These are phyloP conservation scores for Chalciporus pseudorubinellus DNA, from an alignment of 768 basidiomycete genomes.

Conservation along the genomic window DNA sequence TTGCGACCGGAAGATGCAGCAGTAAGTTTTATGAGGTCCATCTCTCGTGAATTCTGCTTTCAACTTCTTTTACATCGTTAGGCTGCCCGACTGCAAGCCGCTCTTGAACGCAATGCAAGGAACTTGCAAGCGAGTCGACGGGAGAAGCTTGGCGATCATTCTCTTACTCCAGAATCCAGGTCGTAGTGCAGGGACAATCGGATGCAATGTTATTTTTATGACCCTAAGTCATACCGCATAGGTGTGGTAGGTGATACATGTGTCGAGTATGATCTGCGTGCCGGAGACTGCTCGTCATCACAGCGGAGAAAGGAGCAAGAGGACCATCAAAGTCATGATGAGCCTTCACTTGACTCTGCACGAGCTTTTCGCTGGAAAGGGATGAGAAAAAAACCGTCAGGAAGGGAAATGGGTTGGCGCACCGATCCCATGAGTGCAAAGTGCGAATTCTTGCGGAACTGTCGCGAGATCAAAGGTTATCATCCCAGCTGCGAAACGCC, in stretches of 20 bases:
- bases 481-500: neutral
- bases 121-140: constrained; percentile 28
- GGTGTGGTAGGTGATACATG: constrained; percentile 23
- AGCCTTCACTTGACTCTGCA: constrained; percentile 52
- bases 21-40: constrained; percentile 40
- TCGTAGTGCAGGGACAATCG: constrained; percentile 1
- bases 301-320: neutral
- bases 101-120: constrained; percentile 47
- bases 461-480: constrained; percentile 6
- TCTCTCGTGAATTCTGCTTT: neutral
- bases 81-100: constrained; percentile 69
- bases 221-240: constrained; percentile 17
- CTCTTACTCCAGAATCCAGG: constrained; percentile 20
- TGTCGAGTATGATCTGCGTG: constrained; percentile 11
- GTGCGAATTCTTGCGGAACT: constrained; percentile 86
- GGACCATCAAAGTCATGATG: constrained; percentile 30
- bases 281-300: constrained; percentile 4
- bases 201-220: constrained; percentile 10
- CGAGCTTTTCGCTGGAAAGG: constrained; percentile 61
- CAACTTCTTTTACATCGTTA: constrained; percentile 23
- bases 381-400: neutral
- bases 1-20: constrained; percentile 80
- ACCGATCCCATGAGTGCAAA: constrained; percentile 75
- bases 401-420: constrained; percentile 27
- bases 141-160: constrained; percentile 21